Conservation (phyloP, 23 red algal species). For the Gracilaria gracilis region DNA sequence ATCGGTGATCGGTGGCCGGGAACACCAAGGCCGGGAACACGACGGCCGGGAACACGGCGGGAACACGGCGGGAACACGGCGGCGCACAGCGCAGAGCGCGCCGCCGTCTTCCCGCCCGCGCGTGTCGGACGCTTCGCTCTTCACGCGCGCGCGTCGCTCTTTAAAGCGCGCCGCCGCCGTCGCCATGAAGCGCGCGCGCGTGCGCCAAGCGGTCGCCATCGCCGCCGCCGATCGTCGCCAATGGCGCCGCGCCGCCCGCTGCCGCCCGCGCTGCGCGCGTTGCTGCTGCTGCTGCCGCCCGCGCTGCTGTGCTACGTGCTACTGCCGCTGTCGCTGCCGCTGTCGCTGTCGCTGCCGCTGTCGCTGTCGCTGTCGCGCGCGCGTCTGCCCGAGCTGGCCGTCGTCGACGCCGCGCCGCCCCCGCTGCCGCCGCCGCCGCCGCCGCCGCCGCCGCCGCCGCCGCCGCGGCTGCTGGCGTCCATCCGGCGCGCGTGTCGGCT, state of each 20-base stretch:
- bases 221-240: background rate
- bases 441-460: no score
- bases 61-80: constrained; percentile 8
- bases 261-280: background rate
- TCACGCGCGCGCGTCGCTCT: no score
- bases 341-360: background rate
- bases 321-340: background rate
- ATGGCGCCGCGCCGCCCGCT: background rate
- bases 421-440: no score
- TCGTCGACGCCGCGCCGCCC: no score
- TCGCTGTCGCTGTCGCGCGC: background rate
- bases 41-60: no score
- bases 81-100: background rate
- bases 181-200: background rate
- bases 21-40: no score
- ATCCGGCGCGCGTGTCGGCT: no score
- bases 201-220: background rate
- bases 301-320: background rate
- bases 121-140: no score
- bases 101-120: background rate
- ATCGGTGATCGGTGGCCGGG: no score
- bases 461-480: no score
- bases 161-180: background rate
- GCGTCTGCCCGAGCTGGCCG: no score
- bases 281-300: background rate